Evolutionary conservation across 352 stramenopile species (phyloP), one percentile per base, ranked within the genome.

Genomic region (Aphanomyces stellatus): DNA sequence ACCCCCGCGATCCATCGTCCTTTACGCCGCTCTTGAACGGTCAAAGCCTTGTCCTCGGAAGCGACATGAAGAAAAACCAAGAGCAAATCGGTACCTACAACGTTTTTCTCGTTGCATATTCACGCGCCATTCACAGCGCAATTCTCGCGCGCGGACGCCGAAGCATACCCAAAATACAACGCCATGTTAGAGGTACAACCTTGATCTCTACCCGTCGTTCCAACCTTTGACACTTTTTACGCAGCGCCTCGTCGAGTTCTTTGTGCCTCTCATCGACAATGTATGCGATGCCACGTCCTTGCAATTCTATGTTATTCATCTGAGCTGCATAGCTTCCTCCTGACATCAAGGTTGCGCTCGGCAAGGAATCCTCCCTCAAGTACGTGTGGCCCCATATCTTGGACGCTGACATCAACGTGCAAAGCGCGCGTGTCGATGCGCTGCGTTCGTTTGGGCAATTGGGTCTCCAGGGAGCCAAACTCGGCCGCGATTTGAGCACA

Each of bases 11-110:
- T 61, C 88, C 87, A 19, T 89, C 82, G 3, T 96, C 88, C 31
- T 96, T 96, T 64, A 96, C 88, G 15, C 88, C 88, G 7, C 93
- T 79, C 17, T 68, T 86, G 40, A 82, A 88, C 51, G 85, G 88
- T 0, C 71, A 82, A 25, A 91, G 77, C 40, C 76, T 96, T 37
- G 81, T 96, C 53, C 80, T 96, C 3, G 87, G 84, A 0, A 80
- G 77, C 28, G 75, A 93, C 69, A 90, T 88, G 76, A n/a, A 71
- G 13, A 67, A 82, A 49, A 93, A 85, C n/a, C 80, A 91, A 66
- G 71, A 71, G 42, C 90, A 81, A 53, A 92, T 92, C 6, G 80
- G 83, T 91, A 43, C 65, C 33, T 25, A n/a, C 19, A 4, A 34
- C 25, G 19, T 11, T 22, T 5, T 51, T n/a, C 19, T 41, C 41